Evolutionary conservation across 768 basidiomycete genomes (phyloP), one percentile per base, ranked within the genome.

Genomic region (Calocybe gangraenosa): DNA sequence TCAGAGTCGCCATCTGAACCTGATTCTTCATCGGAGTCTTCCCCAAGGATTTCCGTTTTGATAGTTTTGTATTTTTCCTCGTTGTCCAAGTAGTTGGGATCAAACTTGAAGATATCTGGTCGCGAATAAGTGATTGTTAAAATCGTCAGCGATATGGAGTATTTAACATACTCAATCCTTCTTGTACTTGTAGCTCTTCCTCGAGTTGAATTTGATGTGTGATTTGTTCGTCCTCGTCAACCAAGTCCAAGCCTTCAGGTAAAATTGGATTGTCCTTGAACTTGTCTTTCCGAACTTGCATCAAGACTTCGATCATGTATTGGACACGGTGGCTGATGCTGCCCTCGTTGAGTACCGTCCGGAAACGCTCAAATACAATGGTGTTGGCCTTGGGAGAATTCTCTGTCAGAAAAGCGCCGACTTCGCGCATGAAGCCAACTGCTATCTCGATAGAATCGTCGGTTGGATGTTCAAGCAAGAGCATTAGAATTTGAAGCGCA

Each of bases 401-500:
- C 71, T 98, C 95, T 0, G 83, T 72, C 6, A 99, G 78, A 72
- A 91, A 97, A 0, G 94, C 87, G 37, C 96, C 96, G 33, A 95
- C 93, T 74, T 99, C 96, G 17, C 93, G 87, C 71, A 90, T 95
- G 67, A 98, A 92, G 6, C 92, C 91, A 34, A 98, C 94, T 2
- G 95, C 94, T 54, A 99, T 96, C 69, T 99, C 96, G 55, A 99
- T 95, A 1, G 91, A 91, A 67, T 98, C 96, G 56, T 97, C 93
- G 0, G 96, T 97, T 0, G 96, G 94, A 2, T 88, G 82, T 59
- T 97, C 93, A 25, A 98, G 84, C 14, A 97, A 80, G n/a, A 98
- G 79, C 38, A 97, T 81, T 37, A 99, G 85, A 52, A 97, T 93
- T 68, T 98, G 86, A 17, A 99, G 83, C 2, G 92, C 91, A 48